Conservation (phyloP, 2,329 filamentous ascomycete genomes). For the Cytospora schulzeri region DNA sequence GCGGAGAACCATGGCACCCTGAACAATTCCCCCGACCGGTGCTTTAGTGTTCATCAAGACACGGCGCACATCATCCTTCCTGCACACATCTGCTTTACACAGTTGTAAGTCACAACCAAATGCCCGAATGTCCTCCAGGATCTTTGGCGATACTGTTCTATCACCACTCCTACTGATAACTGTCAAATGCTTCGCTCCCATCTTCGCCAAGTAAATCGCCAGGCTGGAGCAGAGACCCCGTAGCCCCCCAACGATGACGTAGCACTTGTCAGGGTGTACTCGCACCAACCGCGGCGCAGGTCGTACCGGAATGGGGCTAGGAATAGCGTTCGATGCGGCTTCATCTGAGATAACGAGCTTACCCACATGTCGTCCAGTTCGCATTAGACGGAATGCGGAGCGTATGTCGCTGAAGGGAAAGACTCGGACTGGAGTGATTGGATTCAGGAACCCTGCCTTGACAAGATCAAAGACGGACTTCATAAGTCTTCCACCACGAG, state of each 20-base stretch:
- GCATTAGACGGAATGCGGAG: slow-evolving; percentile 43
- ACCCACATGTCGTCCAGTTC: slow-evolving; percentile 5
- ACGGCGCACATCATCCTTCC: slow-evolving; percentile 33
- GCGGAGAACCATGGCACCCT: slow-evolving; percentile 47
- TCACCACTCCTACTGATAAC: slow-evolving; percentile 34
- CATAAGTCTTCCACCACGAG: too few relatives aligned
- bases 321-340: too few relatives aligned
- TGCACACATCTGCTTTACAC: slow-evolving; percentile 35
- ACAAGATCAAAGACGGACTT: too few relatives aligned
- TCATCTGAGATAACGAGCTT: slow-evolving; percentile 42
- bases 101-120: slow-evolving; percentile 31
- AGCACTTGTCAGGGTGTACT: slow-evolving; percentile 19
- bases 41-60: slow-evolving; percentile 29
- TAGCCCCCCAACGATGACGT: slow-evolving; percentile 39
- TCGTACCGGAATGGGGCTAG: too few relatives aligned
- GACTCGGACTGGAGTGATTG: slow-evolving; percentile 25
- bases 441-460: slow-evolving; percentile 33
- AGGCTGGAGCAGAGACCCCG: slow-evolving; percentile 37
- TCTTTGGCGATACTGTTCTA: not conserved
- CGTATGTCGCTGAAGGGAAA: slow-evolving; percentile 32
- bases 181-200: slow-evolving; percentile 36
- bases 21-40: slow-evolving; percentile 47
- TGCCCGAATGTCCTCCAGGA: slow-evolving; percentile 30
- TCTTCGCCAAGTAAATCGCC: slow-evolving; percentile 34
- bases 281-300: slow-evolving; percentile 26